Evolutionary conservation across 495 filamentous ascomycete genomes (phyloP).

Genomic region (Polyplosphaeria fusca): DNA sequence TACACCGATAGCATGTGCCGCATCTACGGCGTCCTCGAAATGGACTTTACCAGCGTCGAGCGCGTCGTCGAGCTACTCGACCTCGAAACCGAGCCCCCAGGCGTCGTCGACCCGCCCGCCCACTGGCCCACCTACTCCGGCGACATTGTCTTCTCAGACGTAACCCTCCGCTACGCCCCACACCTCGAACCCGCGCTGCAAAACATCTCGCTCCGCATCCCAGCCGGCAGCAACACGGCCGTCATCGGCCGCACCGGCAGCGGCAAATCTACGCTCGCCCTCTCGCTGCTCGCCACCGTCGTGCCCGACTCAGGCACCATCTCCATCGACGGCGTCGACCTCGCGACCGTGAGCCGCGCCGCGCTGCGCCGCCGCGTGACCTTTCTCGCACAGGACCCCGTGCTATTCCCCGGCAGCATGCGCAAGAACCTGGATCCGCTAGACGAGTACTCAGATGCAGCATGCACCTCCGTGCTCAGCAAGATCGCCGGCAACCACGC

Average conservation of each 20-base stretch:
- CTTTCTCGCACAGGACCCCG: constrained; percentile 63
- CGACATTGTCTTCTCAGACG: constrained; percentile 70
- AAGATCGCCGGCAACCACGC: constrained; percentile 50
- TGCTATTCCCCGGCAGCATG: constrained; percentile 61
- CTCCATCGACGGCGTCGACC: constrained; percentile 58
- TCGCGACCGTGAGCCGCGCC: constrained; percentile 58
- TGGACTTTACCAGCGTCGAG: constrained; percentile 87
- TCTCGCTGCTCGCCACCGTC: constrained; percentile 57
- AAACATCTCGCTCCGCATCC: constrained; percentile 64
- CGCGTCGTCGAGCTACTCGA: constrained; percentile 73
- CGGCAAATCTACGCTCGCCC: constrained; percentile 65
- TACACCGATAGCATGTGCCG: constrained; percentile 70
- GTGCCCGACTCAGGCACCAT: constrained; percentile 55
- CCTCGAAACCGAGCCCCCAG: constrained; percentile 67
- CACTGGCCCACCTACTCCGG: constrained; percentile 69
- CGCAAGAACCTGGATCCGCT: constrained; percentile 56
- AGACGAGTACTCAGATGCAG: constrained; percentile 44
- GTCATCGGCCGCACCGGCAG: constrained; percentile 62
- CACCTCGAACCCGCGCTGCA: constrained; percentile 66
- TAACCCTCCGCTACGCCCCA: constrained; percentile 74
- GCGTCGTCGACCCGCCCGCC: constrained; percentile 63
- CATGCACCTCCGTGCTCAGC: constrained; percentile 50
- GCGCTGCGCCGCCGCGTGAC: constrained; percentile 57
- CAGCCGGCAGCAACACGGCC: constrained; percentile 66
- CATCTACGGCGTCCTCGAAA: constrained; percentile 76